Evolutionary conservation across 2,329 filamentous ascomycete species (phyloP).

Genomic region (Dothistroma septosporum): DNA sequence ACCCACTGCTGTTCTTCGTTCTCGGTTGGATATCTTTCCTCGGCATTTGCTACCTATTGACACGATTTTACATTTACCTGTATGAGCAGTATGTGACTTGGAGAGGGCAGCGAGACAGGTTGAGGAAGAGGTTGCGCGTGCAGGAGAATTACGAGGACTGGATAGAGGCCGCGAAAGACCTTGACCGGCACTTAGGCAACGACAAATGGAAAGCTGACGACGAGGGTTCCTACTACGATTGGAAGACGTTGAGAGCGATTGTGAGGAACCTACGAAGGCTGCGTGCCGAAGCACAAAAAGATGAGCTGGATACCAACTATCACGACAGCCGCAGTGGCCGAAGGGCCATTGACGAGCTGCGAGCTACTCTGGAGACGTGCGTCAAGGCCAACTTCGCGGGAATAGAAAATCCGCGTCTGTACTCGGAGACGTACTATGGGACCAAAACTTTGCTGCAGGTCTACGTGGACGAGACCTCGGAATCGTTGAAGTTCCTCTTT

Average conservation of each 20-base stretch:
- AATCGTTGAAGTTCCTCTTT: constrained; percentile 63
- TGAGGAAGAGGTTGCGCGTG: constrained; percentile 67
- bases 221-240: constrained; percentile 77
- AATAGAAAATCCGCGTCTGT: constrained; percentile 88
- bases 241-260: constrained; percentile 73
- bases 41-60: constrained; percentile 69
- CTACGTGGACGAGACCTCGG: constrained; percentile 80
- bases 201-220: constrained; percentile 73
- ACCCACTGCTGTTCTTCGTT: constrained; percentile 79
- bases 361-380: constrained; percentile 75
- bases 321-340: constrained; percentile 28
- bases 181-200: constrained; percentile 79
- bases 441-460: constrained; percentile 93
- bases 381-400: constrained; percentile 98
- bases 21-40: constrained; percentile 75
- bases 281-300: constrained; percentile 52
- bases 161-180: constrained; percentile 70
- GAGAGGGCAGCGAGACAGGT: constrained; percentile 69
- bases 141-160: constrained; percentile 78
- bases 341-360: constrained; percentile 68
- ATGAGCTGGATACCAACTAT: constrained; percentile 47
- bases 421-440: constrained; percentile 95
- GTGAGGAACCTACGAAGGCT: constrained; percentile 68
- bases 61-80: constrained; percentile 80
- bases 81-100: constrained; percentile 92